Conservation (phyloP, 2,329 filamentous ascomycete species). For the Hypoxylon sp. region DNA sequence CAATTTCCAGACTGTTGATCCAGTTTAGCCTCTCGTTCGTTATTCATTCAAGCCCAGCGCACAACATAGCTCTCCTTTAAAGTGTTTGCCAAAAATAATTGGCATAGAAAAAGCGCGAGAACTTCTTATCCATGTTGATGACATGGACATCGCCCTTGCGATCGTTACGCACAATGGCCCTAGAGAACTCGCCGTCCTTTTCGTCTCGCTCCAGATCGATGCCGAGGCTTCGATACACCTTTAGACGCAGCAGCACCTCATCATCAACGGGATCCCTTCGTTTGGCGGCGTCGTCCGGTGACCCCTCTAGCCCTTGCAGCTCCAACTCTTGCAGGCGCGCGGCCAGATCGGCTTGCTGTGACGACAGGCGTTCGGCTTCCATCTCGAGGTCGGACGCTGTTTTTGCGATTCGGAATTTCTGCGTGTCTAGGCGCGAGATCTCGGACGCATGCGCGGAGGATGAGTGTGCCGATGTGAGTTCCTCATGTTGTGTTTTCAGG, state of each 20-base stretch:
- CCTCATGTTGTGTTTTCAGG: constrained; percentile 77
- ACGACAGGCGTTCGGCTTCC: constrained; percentile 89
- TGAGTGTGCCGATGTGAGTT: constrained; percentile 78
- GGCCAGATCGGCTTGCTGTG: constrained; percentile 78
- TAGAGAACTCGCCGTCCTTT: constrained; percentile 78
- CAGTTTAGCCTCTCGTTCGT: not conserved
- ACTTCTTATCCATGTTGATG: constrained; percentile 92
- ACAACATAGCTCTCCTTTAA: constrained; percentile 49
- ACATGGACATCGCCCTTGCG: constrained; percentile 92
- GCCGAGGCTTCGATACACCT: constrained; percentile 89
- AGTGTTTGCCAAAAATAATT: constrained; percentile 96
- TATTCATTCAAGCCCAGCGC: not conserved
- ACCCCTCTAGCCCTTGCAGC: constrained; percentile 84
- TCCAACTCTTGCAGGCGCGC: constrained; percentile 83
- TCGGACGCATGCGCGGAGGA: constrained; percentile 81
- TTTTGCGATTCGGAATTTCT: constrained; percentile 96
- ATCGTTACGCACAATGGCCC: constrained; percentile 85
- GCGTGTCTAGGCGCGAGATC: constrained; percentile 87
- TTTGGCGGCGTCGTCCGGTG: constrained; percentile 42
- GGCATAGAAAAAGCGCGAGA: constrained; percentile 89
- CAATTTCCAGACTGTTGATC: constrained; percentile 8
- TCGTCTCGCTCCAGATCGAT: constrained; percentile 87
- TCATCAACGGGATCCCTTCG: constrained; percentile 63
- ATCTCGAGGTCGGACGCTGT: constrained; percentile 87
- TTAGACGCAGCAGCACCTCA: constrained; percentile 77